Percentiles rank a stretch among this genome's conserved stretches.
phyloP scores from a whole-genome alignment of 441 rosid species.

The Dalechampia spathulata region DNA sequence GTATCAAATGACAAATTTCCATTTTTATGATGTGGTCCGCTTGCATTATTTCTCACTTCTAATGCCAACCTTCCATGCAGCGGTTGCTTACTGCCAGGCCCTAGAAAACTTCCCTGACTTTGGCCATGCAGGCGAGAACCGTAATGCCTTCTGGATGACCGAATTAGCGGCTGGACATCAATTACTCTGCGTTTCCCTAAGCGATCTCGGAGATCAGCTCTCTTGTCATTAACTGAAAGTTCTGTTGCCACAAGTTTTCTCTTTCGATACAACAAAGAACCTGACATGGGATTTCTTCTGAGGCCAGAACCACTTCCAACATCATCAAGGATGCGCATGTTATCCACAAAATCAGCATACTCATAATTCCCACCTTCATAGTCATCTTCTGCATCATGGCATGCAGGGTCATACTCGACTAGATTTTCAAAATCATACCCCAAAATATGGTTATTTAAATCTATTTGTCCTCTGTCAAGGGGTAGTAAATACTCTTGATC shows the following conservation, averaged over 20 bases:
- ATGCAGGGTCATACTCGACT: conserved; percentile 23
- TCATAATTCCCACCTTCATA: conserved; percentile 18
- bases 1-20: conserved; percentile 17
- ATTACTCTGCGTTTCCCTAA: conserved; percentile 24
- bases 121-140: conserved; percentile 15
- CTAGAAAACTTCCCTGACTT: conserved; percentile 4
- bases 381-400: conserved; percentile 19
- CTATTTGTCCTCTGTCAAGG: conserved; percentile 24
- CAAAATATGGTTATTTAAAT: conserved; percentile 15
- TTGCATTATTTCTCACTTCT: conserved; percentile 20
- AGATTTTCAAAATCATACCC: conserved; percentile 33
- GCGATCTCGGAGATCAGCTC: conserved; percentile 35
- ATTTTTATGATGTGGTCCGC: conserved; percentile 18
- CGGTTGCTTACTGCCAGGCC: conserved; percentile 14
- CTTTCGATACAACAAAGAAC: conserved; percentile 21
- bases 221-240: conserved; percentile 12
- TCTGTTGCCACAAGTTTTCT: conserved; percentile 28
- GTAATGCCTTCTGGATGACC: conserved; percentile 24
- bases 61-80: conserved; percentile 27
- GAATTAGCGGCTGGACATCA: conserved; percentile 18
- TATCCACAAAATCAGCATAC: conserved; percentile 19
- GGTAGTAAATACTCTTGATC: conserved; percentile 22
- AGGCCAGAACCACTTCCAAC: conserved; percentile 12
- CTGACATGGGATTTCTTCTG: conserved; percentile 22
- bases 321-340: conserved; percentile 19